Evolutionary conservation across 345 rosid species (phyloP), one percentile per base, ranked within the genome.

Genomic region (Lepidium africanum): DNA sequence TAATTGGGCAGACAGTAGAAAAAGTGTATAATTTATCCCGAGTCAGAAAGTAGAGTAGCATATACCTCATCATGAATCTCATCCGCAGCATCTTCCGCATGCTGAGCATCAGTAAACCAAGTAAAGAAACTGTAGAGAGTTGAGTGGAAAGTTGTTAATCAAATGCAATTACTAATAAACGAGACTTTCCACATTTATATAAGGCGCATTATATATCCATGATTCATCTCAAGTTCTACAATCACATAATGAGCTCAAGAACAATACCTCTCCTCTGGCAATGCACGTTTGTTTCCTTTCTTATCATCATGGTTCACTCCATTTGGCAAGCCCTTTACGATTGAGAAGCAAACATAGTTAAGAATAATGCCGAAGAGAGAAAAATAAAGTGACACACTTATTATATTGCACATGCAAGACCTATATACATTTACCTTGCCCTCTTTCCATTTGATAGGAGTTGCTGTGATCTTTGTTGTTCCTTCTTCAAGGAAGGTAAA

Each of bases 401-500:
- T 9, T 35, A 63, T 19, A 3, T 45, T 46, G 19, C 38, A 36
- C 25, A 38, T 25, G 21, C 8, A 42, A 8, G 16, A 19, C 10
- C 12, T 42, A 14, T 35, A 47, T 19, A 0, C 6, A 45, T 63
- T 54, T 76, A 93, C 99, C 92, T 79, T 84, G 66, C 97, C 95
- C 70, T 86, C 92, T 67, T 91, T 93, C 97, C 99, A 93, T 63
- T 82, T 93, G 56, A 91, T 93, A 42, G 84, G 65, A 10, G 99
- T 90, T 16, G 92, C 85, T 55, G 86, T 74, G 69, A 88, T 83
- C 71, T 87, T 83, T 30, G 88, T 93, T 36, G 88, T 81, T 32
- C 90, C 97, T 77, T 94, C 99, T 63, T 90, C 99, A 10, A 78
- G 83, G 84, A 83, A 93, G 70, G 92, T 80, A 64, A 84, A 88